Evolutionary conservation across 2,329 filamentous ascomycete genomes (phyloP), one percentile per base, ranked within the genome.

Genomic region (Penicillium sp.): DNA sequence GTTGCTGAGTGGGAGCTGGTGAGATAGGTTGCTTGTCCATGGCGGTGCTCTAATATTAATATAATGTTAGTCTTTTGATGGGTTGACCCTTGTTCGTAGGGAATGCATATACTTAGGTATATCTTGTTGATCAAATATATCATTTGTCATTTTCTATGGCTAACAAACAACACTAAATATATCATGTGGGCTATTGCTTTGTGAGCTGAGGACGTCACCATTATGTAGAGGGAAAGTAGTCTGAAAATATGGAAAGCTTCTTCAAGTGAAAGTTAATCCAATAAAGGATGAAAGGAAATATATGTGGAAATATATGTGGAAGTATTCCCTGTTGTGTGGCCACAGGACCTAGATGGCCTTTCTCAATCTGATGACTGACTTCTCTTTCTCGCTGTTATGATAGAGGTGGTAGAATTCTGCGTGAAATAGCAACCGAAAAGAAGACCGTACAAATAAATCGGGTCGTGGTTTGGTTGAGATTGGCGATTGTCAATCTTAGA

Each of bases 1-100:
- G 75, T 86, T 66, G 79, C 79, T 6, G 75, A 78, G 66, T 87
- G 84, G 84, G 78, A 82, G 57, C 67, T 86, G 62, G 76, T 82
- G 17, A 49, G 57, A 47, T 67, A 63, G 55, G 59, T 33, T 38
- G 43, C 21, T n/a, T 15, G 23, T 12, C 27, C n/a, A 9, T 17
- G 35, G 17, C 6, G 21, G 9, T 33, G 12, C 3, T 45, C 27
- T 41, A 33, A 45, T 48, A 25, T 36, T 41, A 33, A 41, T 29
- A 10, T n/a, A 23, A 25, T 1, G n/a, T 31, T 43, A 17, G 12
- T 15, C 9, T 35, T 29, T 27, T 25, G n/a, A 1, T 19, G 13
- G 4, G 23, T 33, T 5, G 9, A 12, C 13, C 36, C 35, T 12
- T 23, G 27, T 15, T 41, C 13, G n/a, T 13, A 31, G 6, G 13